Evolutionary conservation across 108 stramenopile species (phyloP), one percentile per base, ranked within the genome.

Genomic region (Pseudonitzschia pungens): DNA sequence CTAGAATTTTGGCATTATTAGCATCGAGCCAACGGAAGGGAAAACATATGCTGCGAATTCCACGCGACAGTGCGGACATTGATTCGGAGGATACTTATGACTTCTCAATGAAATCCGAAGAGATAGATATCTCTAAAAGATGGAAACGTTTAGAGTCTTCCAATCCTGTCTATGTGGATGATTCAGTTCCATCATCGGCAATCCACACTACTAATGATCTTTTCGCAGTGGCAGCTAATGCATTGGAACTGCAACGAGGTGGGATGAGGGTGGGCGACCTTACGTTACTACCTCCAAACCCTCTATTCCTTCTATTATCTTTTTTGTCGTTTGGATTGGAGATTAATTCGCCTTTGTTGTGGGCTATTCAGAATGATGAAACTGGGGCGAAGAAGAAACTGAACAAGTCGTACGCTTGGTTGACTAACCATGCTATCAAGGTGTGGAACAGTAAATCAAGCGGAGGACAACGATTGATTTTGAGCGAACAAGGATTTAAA

Each of bases 201-300:
- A 63, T 75, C 29, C 58, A 50, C 16, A 55, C 48, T n/a, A 36
- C 41, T 2, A 20, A 28, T 8, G 42, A 41, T 4, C 51, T 84
- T 15, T 77, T 68, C 42, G 89, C 80, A 18, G 79, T 78, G 24
- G 84, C 83, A 32, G 83, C 87, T 0, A 87, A 88, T 70, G 62
- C 82, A 0, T 79, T 92, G n/a, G 91, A 89, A 22, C 64, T 92
- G 12, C 62, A 67, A 31, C 82, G 87, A 21, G 91, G 91, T 18
- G 70, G 72, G 4, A 52, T 79, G 22, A 70, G 81, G 56, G 91
- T 83, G 12, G 88, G 87, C 76, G 80, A 86, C 5, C 68, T 92
- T 4, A 89, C 84, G 0, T 36, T 92, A 21, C 55, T 89, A 15
- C 91, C 91, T 10, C 84, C 85, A 4, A 87, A 87, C n/a, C 72